These are phyloP conservation scores for Tagetes patula DNA, from an alignment of 129 eudicot species.

Conservation along the genomic window DNA sequence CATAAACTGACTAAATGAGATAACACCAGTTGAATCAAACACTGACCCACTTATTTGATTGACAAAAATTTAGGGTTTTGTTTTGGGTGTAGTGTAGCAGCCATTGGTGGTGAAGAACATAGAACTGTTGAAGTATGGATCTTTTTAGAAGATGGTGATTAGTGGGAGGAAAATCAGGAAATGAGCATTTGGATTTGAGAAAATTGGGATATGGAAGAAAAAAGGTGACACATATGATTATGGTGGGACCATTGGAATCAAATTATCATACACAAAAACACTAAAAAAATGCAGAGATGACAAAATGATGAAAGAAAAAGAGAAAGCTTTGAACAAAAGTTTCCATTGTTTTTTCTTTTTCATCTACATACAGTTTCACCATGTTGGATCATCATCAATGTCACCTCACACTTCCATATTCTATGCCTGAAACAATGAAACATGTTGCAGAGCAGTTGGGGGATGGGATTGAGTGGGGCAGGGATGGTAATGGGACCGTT, in stretches of 20 bases:
- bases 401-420: constrained; percentile 13
- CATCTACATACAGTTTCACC: neutral
- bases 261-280: constrained; percentile 9
- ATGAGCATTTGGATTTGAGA: constrained; percentile 16
- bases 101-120: too few relatives aligned
- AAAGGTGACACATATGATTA: constrained; percentile 14
- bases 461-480: neutral
- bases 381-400: constrained; percentile 30
- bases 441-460: neutral
- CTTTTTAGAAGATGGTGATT: constrained; percentile 13
- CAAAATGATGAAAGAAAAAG: constrained; percentile 31
- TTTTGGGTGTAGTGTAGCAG: neutral
- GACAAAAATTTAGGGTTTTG: neutral
- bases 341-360: neutral
- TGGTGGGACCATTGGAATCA: constrained; percentile 41
- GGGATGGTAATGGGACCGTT: neutral
- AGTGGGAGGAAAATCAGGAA: constrained; percentile 12
- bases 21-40: too few relatives aligned
- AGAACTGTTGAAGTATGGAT: too few relatives aligned
- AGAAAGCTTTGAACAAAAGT: constrained; percentile 34
- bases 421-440: constrained; percentile 8
- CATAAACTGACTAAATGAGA: too few relatives aligned
- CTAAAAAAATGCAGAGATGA: constrained; percentile 24
- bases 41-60: too few relatives aligned
- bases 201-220: constrained; percentile 25